Conservation (phyloP, 2,329 filamentous ascomycete genomes). For the Arthroderma sp. region DNA sequence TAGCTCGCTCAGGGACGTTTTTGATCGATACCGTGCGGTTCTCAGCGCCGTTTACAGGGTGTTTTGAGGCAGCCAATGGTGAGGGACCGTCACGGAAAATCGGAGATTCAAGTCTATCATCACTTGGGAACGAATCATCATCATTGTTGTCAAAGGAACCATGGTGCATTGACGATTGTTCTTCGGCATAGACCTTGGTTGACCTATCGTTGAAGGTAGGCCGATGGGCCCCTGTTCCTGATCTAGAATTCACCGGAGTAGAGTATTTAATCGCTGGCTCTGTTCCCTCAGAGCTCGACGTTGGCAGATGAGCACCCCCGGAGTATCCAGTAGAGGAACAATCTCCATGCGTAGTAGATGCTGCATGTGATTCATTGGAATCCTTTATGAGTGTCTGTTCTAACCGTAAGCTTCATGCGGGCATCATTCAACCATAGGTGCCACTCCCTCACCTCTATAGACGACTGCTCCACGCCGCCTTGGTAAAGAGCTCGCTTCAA, state of each 20-base stretch:
- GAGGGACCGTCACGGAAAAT: constrained; percentile 14
- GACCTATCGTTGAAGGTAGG: neutral
- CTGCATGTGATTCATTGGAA: neutral
- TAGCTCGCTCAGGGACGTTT: constrained; percentile 50
- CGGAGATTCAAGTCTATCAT: constrained; percentile 19
- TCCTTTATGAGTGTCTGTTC: constrained; percentile 5
- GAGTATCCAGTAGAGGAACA: neutral
- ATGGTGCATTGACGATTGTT: neutral
- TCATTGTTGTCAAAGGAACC: constrained; percentile 14
- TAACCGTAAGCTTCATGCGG: constrained; percentile 11
- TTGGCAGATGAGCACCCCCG: neutral
- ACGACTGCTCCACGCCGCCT: constrained; percentile 40
- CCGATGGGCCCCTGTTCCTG: neutral
- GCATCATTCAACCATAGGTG: constrained; percentile 6
- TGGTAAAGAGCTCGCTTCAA: constrained; percentile 39
- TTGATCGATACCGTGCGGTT: constrained; percentile 42
- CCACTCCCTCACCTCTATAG: constrained; percentile 35
- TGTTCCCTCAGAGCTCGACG: neutral
- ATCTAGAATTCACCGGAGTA: neutral
- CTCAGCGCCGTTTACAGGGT: constrained; percentile 4
- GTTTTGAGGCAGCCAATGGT: constrained; percentile 13
- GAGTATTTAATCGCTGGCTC: neutral
- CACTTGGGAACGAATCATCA: constrained; percentile 17
- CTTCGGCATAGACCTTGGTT: neutral
- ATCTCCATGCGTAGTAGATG: neutral